Conservation (phyloP, 148 eudicot genomes). For the Arctostaphylos glauca region DNA sequence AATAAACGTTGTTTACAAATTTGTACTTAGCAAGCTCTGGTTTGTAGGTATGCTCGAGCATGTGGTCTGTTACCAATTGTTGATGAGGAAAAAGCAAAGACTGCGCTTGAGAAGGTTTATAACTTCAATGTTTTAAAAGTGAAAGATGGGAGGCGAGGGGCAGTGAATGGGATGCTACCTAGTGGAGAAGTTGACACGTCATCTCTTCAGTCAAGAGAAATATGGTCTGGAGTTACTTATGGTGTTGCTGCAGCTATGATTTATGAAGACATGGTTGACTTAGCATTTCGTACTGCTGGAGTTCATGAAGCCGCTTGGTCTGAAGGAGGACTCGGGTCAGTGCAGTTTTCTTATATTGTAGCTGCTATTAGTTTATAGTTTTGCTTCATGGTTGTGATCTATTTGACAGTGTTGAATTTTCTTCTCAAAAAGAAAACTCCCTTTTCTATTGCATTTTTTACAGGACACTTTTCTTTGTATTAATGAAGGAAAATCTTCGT, state of each 20-base stretch:
- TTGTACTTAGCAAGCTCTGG: neutral
- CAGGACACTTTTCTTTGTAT: neutral
- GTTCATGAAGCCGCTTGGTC: conserved; percentile 63
- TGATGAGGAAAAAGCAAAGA: conserved; percentile 25
- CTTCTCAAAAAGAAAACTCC: neutral
- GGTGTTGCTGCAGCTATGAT: conserved; percentile 71
- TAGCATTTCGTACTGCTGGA: conserved; percentile 66
- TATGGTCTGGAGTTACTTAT: conserved; percentile 70
- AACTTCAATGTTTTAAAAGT: conserved; percentile 26
- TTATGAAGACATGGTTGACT: conserved; percentile 58
- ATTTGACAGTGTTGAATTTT: neutral
- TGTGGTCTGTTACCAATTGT: conserved; percentile 25
- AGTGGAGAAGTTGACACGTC: conserved; percentile 29
- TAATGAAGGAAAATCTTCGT: neutral
- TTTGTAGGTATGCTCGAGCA: conserved; percentile 27
- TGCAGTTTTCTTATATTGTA: conserved; percentile 7
- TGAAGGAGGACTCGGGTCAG: conserved; percentile 60
- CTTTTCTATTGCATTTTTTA: neutral
- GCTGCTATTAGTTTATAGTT: neutral
- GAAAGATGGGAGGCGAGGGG: conserved; percentile 26
- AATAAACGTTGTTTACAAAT: neutral
- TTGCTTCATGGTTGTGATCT: neutral
- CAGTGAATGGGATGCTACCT: conserved; percentile 31
- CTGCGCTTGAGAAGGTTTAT: conserved; percentile 30
- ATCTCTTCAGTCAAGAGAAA: conserved; percentile 34